Evolutionary conservation across 805 yeast genomes (phyloP).

Genomic region (Tetrapisispora iriomotensis): DNA sequence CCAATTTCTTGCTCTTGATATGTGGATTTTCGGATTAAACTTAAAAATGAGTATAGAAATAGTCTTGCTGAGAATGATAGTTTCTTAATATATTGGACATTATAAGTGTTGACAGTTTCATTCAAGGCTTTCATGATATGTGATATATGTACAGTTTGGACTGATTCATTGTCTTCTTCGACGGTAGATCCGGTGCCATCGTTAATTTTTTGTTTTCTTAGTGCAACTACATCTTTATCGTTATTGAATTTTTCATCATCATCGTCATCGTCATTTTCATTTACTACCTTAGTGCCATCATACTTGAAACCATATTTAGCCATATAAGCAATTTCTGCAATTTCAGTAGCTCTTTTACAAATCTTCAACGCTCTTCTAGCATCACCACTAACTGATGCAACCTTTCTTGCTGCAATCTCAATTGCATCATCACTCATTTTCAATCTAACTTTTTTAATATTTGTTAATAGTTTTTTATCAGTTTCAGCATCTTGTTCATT

Average conservation of each 20-base stretch:
- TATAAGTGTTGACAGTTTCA: slow-evolving; percentile 71
- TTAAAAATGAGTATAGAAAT: slow-evolving; percentile 56
- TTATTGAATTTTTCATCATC: slow-evolving; percentile 13
- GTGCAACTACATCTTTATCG: slow-evolving; percentile 8
- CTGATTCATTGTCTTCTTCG: slow-evolving; percentile 22
- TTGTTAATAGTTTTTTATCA: slow-evolving; percentile 6
- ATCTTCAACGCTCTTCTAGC: slow-evolving; percentile 87
- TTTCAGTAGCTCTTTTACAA: slow-evolving; percentile 79
- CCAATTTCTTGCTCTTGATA: slow-evolving; percentile 63
- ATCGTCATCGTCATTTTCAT: slow-evolving; percentile 8
- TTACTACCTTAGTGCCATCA: slow-evolving; percentile 15
- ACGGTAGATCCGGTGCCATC: no score
- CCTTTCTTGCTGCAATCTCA: slow-evolving; percentile 85
- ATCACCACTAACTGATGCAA: slow-evolving; percentile 95
- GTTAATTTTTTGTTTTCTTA: background rate
- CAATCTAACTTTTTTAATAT: slow-evolving; percentile 26
- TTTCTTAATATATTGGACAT: slow-evolving; percentile 44
- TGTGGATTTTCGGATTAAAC: slow-evolving; percentile 57
- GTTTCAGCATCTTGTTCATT: slow-evolving; percentile 10
- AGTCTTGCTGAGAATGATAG: slow-evolving; percentile 65
- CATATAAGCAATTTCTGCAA: slow-evolving; percentile 60
- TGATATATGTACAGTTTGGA: slow-evolving; percentile 51
- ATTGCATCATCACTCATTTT: slow-evolving; percentile 59
- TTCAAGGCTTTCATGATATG: slow-evolving; percentile 73
- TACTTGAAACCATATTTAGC: slow-evolving; percentile 27